phyloP scores from a whole-genome alignment of 768 basidiomycete species.

The Lentinula edodes region DNA sequence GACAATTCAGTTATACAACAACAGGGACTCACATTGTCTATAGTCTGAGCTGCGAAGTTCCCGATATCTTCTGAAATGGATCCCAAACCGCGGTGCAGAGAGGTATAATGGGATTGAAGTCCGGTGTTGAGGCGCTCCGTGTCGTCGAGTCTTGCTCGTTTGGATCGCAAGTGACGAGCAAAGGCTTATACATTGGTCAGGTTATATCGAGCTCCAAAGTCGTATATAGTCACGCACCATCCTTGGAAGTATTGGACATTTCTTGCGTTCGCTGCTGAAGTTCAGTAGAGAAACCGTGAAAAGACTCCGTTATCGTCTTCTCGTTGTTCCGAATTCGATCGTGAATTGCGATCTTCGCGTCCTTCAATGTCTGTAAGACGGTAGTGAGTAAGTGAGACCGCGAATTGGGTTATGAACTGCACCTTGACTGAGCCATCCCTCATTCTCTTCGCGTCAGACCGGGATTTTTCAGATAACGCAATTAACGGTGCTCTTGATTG shows the following conservation, averaged over 20 bases:
- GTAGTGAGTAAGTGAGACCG: background rate
- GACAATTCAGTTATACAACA: background rate
- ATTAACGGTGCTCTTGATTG: slow-evolving; percentile 36
- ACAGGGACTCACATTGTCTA: slow-evolving; percentile 43
- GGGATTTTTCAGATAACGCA: slow-evolving; percentile 36
- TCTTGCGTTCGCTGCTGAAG: slow-evolving; percentile 43
- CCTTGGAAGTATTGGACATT: slow-evolving; percentile 36
- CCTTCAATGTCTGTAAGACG: slow-evolving; percentile 32
- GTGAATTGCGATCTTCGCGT: slow-evolving; percentile 33
- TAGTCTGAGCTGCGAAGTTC: slow-evolving; percentile 32
- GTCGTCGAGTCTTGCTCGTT: slow-evolving; percentile 62
- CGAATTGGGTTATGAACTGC: background rate
- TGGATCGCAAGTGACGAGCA: slow-evolving; percentile 55
- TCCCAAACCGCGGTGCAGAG: slow-evolving; percentile 43
- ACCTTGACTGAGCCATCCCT: slow-evolving; percentile 62
- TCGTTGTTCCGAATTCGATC: slow-evolving; percentile 41
- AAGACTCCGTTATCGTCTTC: slow-evolving; percentile 36
- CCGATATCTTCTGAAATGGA: slow-evolving; percentile 47
- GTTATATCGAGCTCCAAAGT: background rate
- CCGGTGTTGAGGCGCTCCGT: slow-evolving; percentile 44
- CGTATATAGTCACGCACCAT: slow-evolving; percentile 29
- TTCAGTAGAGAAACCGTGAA: slow-evolving; percentile 45
- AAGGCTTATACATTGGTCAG: slow-evolving; percentile 35
- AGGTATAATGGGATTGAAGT: slow-evolving; percentile 45
- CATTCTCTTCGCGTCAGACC: slow-evolving; percentile 45